These are phyloP conservation scores for Leccinum arenicola DNA, from an alignment of 768 basidiomycete species.

Conservation along the genomic window DNA sequence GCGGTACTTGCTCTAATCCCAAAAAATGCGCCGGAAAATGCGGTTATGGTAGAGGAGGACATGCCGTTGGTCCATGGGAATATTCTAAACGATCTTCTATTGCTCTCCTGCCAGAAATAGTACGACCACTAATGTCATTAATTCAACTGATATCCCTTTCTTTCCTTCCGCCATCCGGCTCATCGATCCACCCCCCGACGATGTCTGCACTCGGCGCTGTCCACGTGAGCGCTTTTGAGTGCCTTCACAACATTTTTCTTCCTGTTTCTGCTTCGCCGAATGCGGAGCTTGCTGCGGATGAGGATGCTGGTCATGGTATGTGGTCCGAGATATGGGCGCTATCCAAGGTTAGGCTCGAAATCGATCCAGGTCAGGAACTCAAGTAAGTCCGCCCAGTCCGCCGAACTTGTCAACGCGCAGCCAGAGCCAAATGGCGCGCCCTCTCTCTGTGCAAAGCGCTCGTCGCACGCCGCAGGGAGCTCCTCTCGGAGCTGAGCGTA, in stretches of 20 bases:
- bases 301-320: slow-evolving; percentile 47
- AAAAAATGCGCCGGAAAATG: slow-evolving; percentile 63
- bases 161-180: slow-evolving; percentile 67
- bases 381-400: too few species aligned
- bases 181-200: slow-evolving; percentile 82
- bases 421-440: too few species aligned
- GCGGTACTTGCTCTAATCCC: slow-evolving; percentile 60
- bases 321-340: slow-evolving; percentile 73
- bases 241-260: slow-evolving; percentile 86
- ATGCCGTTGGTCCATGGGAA: slow-evolving; percentile 14
- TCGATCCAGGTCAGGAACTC: slow-evolving; percentile 61
- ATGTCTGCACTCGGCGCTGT: slow-evolving; percentile 83
- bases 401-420: too few species aligned
- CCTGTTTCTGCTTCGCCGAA: slow-evolving; percentile 56
- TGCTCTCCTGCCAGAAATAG: slow-evolving; percentile 55
- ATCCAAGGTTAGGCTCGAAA: slow-evolving; percentile 55
- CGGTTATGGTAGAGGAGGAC: too few species aligned
- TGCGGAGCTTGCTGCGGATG: slow-evolving; percentile 41
- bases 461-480: too few species aligned
- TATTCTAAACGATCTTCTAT: slow-evolving; percentile 29
- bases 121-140: slow-evolving; percentile 64
- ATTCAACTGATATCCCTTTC: slow-evolving; percentile 77
- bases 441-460: too few species aligned
- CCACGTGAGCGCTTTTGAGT: slow-evolving; percentile 83
- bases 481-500: too few species aligned